phyloP scores from a whole-genome alignment of 2,329 filamentous ascomycete species.

The Elsinoe perseae region DNA sequence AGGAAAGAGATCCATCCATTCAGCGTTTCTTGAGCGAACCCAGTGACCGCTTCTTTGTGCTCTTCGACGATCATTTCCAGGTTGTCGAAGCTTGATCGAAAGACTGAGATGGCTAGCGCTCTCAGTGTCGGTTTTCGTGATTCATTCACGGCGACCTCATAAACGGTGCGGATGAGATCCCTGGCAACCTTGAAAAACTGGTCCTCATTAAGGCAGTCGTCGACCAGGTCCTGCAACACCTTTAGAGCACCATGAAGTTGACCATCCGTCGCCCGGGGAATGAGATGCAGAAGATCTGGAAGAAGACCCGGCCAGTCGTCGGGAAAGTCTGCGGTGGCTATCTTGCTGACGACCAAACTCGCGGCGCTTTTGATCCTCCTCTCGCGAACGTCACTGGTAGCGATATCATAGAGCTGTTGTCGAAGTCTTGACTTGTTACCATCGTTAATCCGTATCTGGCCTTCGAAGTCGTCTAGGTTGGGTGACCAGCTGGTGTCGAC shows the following conservation, averaged over 20 bases:
- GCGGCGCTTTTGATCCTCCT: slow-evolving; percentile 84
- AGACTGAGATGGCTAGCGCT: slow-evolving; percentile 80
- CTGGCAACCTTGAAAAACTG: slow-evolving; percentile 89
- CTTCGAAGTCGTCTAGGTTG: slow-evolving; percentile 62
- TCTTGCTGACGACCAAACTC: slow-evolving; percentile 85
- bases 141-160: slow-evolving; percentile 70
- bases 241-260: slow-evolving; percentile 85
- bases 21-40: slow-evolving; percentile 80
- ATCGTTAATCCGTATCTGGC: slow-evolving; percentile 60
- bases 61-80: slow-evolving; percentile 96
- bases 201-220: slow-evolving; percentile 86
- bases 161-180: slow-evolving; percentile 76
- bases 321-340: slow-evolving; percentile 86
- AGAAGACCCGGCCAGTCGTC: slow-evolving; percentile 90
- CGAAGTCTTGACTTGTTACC: slow-evolving; percentile 66
- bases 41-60: slow-evolving; percentile 75
- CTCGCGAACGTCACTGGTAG: slow-evolving; percentile 63
- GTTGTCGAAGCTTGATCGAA: slow-evolving; percentile 85
- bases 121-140: slow-evolving; percentile 63
- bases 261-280: slow-evolving; percentile 65
- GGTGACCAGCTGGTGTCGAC: slow-evolving; percentile 78
- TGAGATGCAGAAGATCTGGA: slow-evolving; percentile 67
- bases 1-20: slow-evolving; percentile 83
- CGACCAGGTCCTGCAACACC: slow-evolving; percentile 81
- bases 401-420: slow-evolving; percentile 66